Evolutionary conservation across 306 rosid genomes (phyloP), one percentile per base, ranked within the genome.

Genomic region (Betula pendula): DNA sequence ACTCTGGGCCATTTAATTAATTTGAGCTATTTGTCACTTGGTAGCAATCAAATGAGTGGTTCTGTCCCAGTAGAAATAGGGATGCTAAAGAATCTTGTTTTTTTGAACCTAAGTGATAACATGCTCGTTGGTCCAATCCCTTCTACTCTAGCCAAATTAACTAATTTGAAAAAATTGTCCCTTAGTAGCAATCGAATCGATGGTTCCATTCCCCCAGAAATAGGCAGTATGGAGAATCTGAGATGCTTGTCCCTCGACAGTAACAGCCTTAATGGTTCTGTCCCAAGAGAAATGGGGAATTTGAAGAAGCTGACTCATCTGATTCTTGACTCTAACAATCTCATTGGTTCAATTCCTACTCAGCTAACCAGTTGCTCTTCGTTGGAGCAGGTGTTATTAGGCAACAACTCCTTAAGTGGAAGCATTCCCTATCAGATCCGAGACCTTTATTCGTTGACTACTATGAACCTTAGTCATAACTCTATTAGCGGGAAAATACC

Each of bases 11-110:
- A 3, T 38, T 65, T 19, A 14, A 33, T 1, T 16, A 0, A 17
- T 3, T 35, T 65, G 13, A 0, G 0, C 0, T 14, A 0, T 4
- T 16, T 65, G 66, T 2, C 10, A 17, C 35, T n/a, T n/a, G n/a
- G 11, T 24, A 7, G 8, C 3, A 59, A 59, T 59, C 40, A 59
- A 59, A 25, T 59, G 0, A 13, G 19, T 5, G 40, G 67, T 59
- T 27, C 8, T 5, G 27, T 59, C 25, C 25, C 59, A 8, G 2
- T 7, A 17, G 3, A 2, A 1, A 33, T 33, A 5, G 38, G 38
- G 0, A 33, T 33, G 38, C 5, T 33, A 2, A 33, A 33, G 5
- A 33, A 33, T 33, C 4, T 33, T 4, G 3, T 3, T 5, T 33
- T 0, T 3, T 33, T 35, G 40, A 3, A 35, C 40, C 40, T 35